phyloP scores from a whole-genome alignment of 1,139 yeast species.

The Kluyveromyces marxianus region DNA sequence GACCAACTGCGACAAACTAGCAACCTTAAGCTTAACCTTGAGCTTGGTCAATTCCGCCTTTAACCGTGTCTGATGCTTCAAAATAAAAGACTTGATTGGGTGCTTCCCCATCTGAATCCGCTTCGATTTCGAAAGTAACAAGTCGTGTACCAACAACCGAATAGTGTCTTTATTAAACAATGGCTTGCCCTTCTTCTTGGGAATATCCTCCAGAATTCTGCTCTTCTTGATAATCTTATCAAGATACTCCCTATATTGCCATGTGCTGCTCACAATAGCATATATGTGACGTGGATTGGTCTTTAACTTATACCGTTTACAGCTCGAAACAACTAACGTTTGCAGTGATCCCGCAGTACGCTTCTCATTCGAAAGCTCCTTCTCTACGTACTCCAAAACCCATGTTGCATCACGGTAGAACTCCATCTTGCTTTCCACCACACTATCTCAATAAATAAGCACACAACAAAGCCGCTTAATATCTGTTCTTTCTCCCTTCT shows the following conservation, averaged over 20 bases:
- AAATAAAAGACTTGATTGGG: constrained; percentile 72
- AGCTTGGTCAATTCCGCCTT: constrained; percentile 75
- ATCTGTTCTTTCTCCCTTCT: no score
- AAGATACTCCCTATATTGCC: constrained; percentile 60
- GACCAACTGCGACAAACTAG: constrained; percentile 36
- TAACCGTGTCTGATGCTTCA: constrained; percentile 70
- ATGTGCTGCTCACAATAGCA: constrained; percentile 74
- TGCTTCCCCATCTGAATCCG: constrained; percentile 87
- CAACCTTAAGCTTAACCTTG: constrained; percentile 47
- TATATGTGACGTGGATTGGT: constrained; percentile 73
- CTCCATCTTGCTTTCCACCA: constrained; percentile 37
- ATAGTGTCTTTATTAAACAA: constrained; percentile 28
- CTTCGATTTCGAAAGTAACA: constrained; percentile 66
- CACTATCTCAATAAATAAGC: background rate
- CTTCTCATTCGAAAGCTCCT: constrained; percentile 33
- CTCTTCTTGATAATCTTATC: constrained; percentile 57
- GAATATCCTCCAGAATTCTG: constrained; percentile 40
- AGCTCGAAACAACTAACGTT: constrained; percentile 55
- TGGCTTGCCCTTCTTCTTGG: constrained; percentile 38
- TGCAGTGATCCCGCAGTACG: constrained; percentile 50
- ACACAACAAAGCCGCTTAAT: no score
- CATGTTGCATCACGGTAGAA: constrained; percentile 56
- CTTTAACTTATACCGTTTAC: constrained; percentile 39
- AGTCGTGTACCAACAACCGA: constrained; percentile 66
- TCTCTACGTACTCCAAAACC: constrained; percentile 32